Percentiles rank a stretch among this genome's conserved stretches.
Conservation (phyloP, 2,329 filamentous ascomycete genomes). For the Colletotrichum sp. region DNA sequence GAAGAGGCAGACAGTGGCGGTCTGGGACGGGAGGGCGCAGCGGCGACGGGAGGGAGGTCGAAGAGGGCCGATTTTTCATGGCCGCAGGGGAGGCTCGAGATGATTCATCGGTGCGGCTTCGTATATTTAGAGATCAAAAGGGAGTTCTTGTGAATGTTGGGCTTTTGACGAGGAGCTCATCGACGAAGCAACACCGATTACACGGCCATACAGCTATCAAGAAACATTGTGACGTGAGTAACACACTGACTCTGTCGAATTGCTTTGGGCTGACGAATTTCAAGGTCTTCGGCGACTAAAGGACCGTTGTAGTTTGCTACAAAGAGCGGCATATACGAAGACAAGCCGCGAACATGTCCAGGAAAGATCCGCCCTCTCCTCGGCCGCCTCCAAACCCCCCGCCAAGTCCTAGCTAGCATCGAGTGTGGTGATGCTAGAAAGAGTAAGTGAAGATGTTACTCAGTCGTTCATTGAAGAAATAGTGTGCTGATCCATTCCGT, state of each 20-base stretch:
- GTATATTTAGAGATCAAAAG: background rate
- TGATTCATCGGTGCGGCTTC: background rate
- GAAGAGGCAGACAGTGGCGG: conserved; percentile 16
- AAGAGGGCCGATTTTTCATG: conserved; percentile 4
- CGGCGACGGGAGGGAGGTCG: background rate
- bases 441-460: background rate
- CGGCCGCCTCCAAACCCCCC: conserved; percentile 39
- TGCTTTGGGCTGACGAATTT: background rate
- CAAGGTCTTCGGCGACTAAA: background rate
- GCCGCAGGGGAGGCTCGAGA: background rate
- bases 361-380: conserved; percentile 41
- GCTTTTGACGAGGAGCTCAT: background rate
- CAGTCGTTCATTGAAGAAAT: background rate
- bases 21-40: conserved; percentile 11
- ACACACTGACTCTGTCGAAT: background rate
- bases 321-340: background rate
- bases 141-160: background rate
- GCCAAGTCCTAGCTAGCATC: conserved; percentile 33
- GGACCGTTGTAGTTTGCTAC: too few relatives aligned
- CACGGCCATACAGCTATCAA: rapidly evolving
- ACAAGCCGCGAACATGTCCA: conserved; percentile 30
- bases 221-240: background rate
- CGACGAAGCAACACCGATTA: background rate
- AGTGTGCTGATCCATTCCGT: background rate
- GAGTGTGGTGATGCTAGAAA: background rate